These are phyloP conservation scores for Linnemannia hyalina DNA, from an alignment of 192 early-diverging fungal genomes.

Conservation along the genomic window DNA sequence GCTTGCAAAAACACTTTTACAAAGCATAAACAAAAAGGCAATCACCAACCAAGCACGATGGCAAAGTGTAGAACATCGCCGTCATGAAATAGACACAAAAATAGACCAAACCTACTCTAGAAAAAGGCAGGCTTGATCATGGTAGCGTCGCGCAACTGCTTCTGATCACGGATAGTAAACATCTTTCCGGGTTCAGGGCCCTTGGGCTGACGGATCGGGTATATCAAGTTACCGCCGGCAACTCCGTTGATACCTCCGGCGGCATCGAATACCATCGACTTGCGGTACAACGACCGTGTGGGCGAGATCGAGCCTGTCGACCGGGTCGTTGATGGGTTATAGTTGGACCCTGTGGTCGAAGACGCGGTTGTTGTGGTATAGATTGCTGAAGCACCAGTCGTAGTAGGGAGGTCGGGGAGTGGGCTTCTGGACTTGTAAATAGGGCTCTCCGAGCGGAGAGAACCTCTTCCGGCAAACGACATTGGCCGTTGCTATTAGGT, in stretches of 20 bases:
- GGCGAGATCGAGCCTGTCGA: constrained; percentile 57
- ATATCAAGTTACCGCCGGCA: constrained; percentile 59
- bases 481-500: constrained; percentile 44
- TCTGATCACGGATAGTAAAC: constrained; percentile 72
- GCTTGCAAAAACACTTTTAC: neutral
- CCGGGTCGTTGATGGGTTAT: constrained; percentile 49
- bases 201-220: constrained; percentile 79
- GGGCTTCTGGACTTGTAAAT: constrained; percentile 42
- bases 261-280: constrained; percentile 66
- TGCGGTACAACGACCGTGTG: constrained; percentile 67
- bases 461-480: constrained; percentile 52
- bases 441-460: constrained; percentile 47
- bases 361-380: neutral
- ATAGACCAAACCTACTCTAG: neutral
- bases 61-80: neutral
- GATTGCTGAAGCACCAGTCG: constrained; percentile 1
- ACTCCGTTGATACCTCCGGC: constrained; percentile 30
- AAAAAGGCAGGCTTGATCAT: constrained; percentile 53
- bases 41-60: neutral
- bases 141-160: constrained; percentile 49
- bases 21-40: neutral
- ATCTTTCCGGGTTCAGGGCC: constrained; percentile 80
- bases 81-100: neutral
- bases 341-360: constrained; percentile 25
- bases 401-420: constrained; percentile 22